Evolutionary conservation across 139 green algal species (phyloP), one percentile per base, ranked within the genome.

Genomic region (Zygnema circumcarinatum): DNA sequence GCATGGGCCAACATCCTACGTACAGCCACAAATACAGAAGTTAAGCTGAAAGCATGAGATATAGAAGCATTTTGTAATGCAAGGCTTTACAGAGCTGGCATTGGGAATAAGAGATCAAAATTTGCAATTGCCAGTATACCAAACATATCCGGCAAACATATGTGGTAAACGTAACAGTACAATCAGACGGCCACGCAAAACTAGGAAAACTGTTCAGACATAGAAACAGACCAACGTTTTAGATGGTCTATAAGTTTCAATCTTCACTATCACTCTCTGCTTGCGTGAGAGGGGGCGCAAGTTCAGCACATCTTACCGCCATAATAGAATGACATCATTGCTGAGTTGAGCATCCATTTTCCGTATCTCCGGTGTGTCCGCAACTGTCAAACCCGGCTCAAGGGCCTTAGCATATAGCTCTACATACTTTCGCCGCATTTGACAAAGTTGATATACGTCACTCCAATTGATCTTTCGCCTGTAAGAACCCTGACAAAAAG

Each of bases 281-380:
- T 62, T 62, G 16, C 16, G 16, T 62, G 7, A 53, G 72, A 42
- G 2, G 29, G 25, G 38, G 38, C 0, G 21, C 72, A 52, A 41
- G 3, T 84, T 1, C 1, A 36, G 41, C 11, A 31, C n/a, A 20
- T 54, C 36, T 31, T 38, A 88, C 52, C 85, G 32, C 79, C 79
- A 90, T 31, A 90, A 38, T 16, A 90, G 7, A 38, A 85, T 79
- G 56, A 90, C 79, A 1, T 90, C 79, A 0, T 69, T 32, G 83
- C 56, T 42, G 29, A 88, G 74, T 35, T 88, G 33, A 78, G 31
- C 84, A 31, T 89, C 84, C 2, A 89, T 88, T 25, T 72, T 25
- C 0, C 72, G 25, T 73, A 88, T 67, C 25, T 87, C 68, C 16
- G 69, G 32, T 39, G 31, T 62, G 72, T 88, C 80, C 32, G 33